Base-by-base conservation (phyloP, 2,329 filamentous ascomycete species). In the Pseudogymnoascus destructans region DNA sequence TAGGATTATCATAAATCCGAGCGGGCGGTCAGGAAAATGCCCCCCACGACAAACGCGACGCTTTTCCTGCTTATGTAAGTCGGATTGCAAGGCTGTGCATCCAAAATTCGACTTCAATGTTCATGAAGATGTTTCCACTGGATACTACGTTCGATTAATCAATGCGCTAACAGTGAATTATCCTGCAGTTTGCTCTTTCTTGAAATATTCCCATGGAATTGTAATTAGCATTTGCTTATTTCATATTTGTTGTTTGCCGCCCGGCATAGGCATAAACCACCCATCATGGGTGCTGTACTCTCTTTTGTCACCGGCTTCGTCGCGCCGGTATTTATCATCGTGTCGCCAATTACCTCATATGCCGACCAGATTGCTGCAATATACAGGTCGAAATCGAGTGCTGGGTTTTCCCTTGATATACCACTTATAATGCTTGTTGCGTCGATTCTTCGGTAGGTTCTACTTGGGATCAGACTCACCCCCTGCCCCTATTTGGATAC, bases 351-450 rank as follows among this genome's bases (percentile, higher is more conserved):
- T 49, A 72, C 84, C 38, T 84, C 81, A 58, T 86, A 85, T 69
- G 77, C 77, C 66, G 82, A 86, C 71, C 82, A 85, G 72, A 81
- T 79, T 23, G 67, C 81, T 52, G 78, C 82, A 33, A 87, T 87
- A 78, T 77, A 84, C 66, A 75, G 78, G 65, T 76, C 73, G 59
- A 82, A 79, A 69, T 82, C 81, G 42, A 86, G 82, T 63, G 80
- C 79, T 11, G 82, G 83, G 59, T 86, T 86, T 72, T 86, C 83
- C 15, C 75, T 87, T 62, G 84, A 87, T 65, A 86, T 86, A 46
- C 84, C 84, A 30, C 73, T 87, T 59, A 87, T 87, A 61, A 87
- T 87, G 84, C 78, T 87, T 56, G 77, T 86, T 58, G 81, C 84
- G 25, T 86, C 82, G 3, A 72, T 86, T 58, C 72, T 85, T 58